Evolutionary conservation across 306 rosid species (phyloP), one percentile per base, ranked within the genome.

Genomic region (Castanea sativa): DNA sequence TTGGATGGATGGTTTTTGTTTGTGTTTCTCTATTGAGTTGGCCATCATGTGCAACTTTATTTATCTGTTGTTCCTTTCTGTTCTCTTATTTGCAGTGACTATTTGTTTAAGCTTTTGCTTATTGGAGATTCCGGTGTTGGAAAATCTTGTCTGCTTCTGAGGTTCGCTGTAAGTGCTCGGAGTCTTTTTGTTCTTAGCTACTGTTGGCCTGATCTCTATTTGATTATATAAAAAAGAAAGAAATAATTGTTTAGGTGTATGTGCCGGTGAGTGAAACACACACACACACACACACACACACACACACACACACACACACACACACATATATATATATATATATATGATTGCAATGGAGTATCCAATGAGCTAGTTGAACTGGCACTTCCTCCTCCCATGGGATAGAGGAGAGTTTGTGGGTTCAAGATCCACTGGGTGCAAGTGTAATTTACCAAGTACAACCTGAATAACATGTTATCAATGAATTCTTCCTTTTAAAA

Each of bases 71-170:
- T 73, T 68, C 35, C 45, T 43, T 82, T 58, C 6, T 77, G 38
- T 80, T 67, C 55, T 74, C 43, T 69, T 73, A 56, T 73, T 14
- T 78, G 86, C 91, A 95, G 99, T 57, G 99, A 95, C 84, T 95
- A 95, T 79, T 87, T 95, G 89, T 95, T 95, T 82, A 95, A 95
- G 93, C 99, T 95, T 80, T 83, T 95, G 86, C 90, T 95, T 71
- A 95, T 95, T 64, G 99, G 99, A 80, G 99, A 95, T 85, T 95
- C 99, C 53, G 99, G 99, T 79, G 99, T 95, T 29, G 99, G 99
- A 69, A 95, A 95, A 87, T 95, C 99, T n/a, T 95, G 99, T 83
- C 87, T 95, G 69, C 99, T 95, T 86, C 87, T 95, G 89, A 91
- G 99, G 95, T 95, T 95, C 82, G 99, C 99, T 84, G 99, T 95